phyloP scores from a whole-genome alignment of 805 yeast genomes.

The Candida hungchunana region DNA sequence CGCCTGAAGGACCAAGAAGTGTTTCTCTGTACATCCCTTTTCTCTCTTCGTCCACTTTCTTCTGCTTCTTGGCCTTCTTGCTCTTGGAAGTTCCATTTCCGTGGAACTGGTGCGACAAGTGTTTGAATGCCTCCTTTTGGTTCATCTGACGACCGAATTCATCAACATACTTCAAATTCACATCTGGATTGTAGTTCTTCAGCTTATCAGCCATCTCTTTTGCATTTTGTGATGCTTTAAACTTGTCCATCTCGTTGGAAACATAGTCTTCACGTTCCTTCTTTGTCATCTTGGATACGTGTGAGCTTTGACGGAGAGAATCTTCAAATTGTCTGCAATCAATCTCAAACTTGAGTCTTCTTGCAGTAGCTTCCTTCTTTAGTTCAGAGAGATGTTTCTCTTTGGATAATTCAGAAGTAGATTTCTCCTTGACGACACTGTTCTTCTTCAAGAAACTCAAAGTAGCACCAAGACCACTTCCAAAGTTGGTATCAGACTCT shows the following conservation, averaged over 20 bases:
- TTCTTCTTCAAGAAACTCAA: conserved; percentile 21
- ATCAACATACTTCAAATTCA: conserved; percentile 48
- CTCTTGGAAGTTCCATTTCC: conserved; percentile 34
- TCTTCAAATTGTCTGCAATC: conserved; percentile 15
- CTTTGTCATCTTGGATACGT: conserved; percentile 34
- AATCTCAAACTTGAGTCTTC: conserved; percentile 14
- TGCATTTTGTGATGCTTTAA: conserved; percentile 6
- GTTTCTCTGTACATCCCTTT: conserved; percentile 7
- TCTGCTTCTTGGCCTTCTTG: conserved; percentile 21
- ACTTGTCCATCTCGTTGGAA: conserved; percentile 9
- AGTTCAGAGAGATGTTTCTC: conserved; percentile 13
- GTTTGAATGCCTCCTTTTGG: conserved; percentile 56
- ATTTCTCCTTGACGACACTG: conserved; percentile 10
- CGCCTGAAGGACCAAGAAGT: conserved; percentile 2
- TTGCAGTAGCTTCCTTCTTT: conserved; percentile 15
- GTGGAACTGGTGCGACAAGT: conserved; percentile 57
- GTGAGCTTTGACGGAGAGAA: conserved; percentile 11
- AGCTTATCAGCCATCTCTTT: conserved; percentile 9
- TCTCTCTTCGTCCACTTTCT: conserved; percentile 19
- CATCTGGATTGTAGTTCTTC: conserved; percentile 40
- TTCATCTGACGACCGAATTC: conserved; percentile 45
- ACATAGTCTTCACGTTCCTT: conserved; percentile 38
- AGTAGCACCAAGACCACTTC: conserved; percentile 24
- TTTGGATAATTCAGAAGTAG: conserved; percentile 8
- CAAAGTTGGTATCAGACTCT: conserved; percentile 11